Evolutionary conservation across 495 filamentous ascomycete genomes (phyloP), one percentile per base, ranked within the genome.

Genomic region (Entonaema liquescens): DNA sequence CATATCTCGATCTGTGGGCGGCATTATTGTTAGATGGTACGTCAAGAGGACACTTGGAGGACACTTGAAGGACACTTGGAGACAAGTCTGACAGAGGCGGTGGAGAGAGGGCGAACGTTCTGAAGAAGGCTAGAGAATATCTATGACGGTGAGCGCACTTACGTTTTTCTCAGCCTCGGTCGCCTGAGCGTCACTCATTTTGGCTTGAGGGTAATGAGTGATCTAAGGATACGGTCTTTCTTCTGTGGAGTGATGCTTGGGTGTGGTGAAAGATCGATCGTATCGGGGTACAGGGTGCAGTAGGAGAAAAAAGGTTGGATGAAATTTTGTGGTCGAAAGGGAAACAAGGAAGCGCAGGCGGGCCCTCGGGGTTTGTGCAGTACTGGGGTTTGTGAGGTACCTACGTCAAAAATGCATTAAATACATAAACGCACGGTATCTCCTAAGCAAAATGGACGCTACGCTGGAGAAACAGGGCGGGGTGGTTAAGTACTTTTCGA

Each of bases 111-210:
- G 28, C 2, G 29, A 56, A 29, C 12, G 15, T n/a, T n/a, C 28
- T 33, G 17, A 35, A 56, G 29, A 12, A 19, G 17, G 12, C 15
- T n/a, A 35, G 3, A 35, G n/a, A n/a, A 11, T 23, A 38, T 36
- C 55, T 57, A 61, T 53, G 59, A 44, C 65, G 60, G 70, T 29
- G 59, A 36, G 40, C 15, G 56, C 35, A 76, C 83, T 82, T 76
- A 96, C 93, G 79, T 98, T 99, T 88, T 98, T 98, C 85, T 99
- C 95, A 47, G 93, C 94, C 79, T 98, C 96, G 83, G 90, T 95
- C 70, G 88, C 88, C 82, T 95, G 89, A 77, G 91, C 84, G 80
- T 93, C 88, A 84, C 92, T 95, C 94, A 97, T 98, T 76, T 80
- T 95, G 89, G 86, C 70, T 75, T 66, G 73, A 65, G 62, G 65